phyloP scores from a whole-genome alignment of 2,329 filamentous ascomycete genomes.

The Claviceps monticola region DNA sequence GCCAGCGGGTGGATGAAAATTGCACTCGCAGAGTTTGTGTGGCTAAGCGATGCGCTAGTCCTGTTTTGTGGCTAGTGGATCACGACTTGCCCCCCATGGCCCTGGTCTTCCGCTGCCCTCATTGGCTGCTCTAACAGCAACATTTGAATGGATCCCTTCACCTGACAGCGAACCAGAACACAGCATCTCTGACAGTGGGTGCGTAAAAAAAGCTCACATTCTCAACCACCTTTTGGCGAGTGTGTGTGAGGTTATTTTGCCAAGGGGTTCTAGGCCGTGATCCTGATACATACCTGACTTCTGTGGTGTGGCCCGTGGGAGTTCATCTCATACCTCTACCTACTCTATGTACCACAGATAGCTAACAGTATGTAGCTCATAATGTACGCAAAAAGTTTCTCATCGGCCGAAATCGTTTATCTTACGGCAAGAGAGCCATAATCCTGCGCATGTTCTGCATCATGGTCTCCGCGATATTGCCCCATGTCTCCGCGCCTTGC shows the following conservation, averaged over 20 bases:
- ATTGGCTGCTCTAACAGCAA: neutral
- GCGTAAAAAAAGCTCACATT: too few species aligned
- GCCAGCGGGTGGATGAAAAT: constrained; percentile 21
- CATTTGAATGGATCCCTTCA: neutral
- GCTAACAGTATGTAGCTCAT: too few species aligned
- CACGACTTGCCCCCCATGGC: constrained; percentile 19
- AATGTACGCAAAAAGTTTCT: too few species aligned
- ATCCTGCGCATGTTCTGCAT: constrained; percentile 14
- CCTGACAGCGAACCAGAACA: neutral
- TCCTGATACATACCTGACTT: too few species aligned
- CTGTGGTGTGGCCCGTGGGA: too few species aligned
- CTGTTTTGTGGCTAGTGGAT: constrained; percentile 10
- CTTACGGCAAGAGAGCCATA: constrained; percentile 10
- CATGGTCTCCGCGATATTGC: constrained; percentile 14
- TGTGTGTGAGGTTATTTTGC: neutral
- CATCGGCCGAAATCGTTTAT: neutral
- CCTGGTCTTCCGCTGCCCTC: constrained; percentile 7
- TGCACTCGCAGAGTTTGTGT: constrained; percentile 21
- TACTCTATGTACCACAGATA: too few species aligned
- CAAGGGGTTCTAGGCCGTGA: too few species aligned
- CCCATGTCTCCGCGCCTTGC: constrained; percentile 18
- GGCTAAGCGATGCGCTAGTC: constrained; percentile 24
- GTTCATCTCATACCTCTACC: too few species aligned
- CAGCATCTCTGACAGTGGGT: too few species aligned
- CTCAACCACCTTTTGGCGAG: too few species aligned